These are phyloP conservation scores for Hypsizygus ulmarius DNA, from an alignment of 1,284 basidiomycete genomes.

Conservation along the genomic window DNA sequence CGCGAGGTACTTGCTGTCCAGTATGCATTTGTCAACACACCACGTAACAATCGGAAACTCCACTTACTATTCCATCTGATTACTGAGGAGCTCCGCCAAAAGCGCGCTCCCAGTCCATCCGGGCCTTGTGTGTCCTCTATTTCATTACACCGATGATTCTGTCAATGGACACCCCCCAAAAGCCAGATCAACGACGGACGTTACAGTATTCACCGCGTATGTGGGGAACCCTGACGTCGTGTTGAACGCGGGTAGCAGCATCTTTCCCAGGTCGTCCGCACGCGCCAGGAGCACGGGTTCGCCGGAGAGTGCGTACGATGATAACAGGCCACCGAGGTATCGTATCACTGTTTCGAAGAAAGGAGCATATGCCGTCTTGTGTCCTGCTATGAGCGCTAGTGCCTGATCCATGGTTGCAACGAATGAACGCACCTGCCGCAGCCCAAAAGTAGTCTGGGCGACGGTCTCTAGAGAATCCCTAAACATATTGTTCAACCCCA, in stretches of 20 bases:
- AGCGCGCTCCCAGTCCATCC: slow-evolving; percentile 35
- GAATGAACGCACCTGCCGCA: slow-evolving; percentile 47
- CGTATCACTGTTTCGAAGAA: slow-evolving; percentile 81
- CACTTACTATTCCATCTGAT: slow-evolving; percentile 54
- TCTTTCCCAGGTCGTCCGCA: slow-evolving; percentile 53
- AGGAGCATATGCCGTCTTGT: slow-evolving; percentile 37
- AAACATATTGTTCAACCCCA: slow-evolving; percentile 56
- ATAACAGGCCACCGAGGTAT: slow-evolving; percentile 73
- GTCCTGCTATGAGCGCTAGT: slow-evolving; percentile 26
- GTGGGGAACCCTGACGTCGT: slow-evolving; percentile 51
- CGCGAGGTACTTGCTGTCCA: slow-evolving; percentile 54
- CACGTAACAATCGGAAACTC: not conserved
- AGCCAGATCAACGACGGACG: slow-evolving; percentile 23
- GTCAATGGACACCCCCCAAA: not conserved
- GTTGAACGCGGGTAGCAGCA: slow-evolving; percentile 54
- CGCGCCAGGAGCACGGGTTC: slow-evolving; percentile 52
- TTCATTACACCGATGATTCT: not conserved
- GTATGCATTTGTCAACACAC: not conserved
- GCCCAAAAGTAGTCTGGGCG: slow-evolving; percentile 44
- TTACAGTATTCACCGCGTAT: slow-evolving; percentile 46
- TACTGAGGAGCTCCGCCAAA: slow-evolving; percentile 51
- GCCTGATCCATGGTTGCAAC: slow-evolving; percentile 40
- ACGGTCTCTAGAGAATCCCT: slow-evolving; percentile 60
- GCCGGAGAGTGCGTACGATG: slow-evolving; percentile 69
- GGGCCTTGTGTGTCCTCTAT: slow-evolving; percentile 27